Percentiles rank a stretch among this genome's conserved stretches.
Evolutionary conservation across 1,139 yeast genomes (phyloP).

Genomic region (Blastobotrys aristatus): DNA sequence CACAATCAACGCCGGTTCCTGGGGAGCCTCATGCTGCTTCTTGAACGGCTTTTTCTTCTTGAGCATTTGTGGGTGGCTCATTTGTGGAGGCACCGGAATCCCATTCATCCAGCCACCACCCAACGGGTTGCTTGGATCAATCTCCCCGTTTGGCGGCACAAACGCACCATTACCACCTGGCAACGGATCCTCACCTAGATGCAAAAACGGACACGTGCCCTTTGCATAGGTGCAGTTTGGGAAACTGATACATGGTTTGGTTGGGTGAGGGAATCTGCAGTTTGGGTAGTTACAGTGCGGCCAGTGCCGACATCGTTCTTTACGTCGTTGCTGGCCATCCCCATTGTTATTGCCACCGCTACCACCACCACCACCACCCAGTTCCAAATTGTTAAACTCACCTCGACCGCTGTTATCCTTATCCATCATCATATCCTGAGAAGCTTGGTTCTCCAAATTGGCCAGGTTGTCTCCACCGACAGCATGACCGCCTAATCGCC

Average conservation of each 20-base stretch:
- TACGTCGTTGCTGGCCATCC: background rate
- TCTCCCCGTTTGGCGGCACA: slow-evolving; percentile 8
- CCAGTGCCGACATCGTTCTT: slow-evolving; percentile 61
- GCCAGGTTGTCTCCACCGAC: slow-evolving; percentile 12
- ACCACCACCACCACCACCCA: slow-evolving; percentile 6
- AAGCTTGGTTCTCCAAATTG: slow-evolving; percentile 3
- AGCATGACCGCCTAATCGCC: slow-evolving; percentile 15
- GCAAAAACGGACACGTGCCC: slow-evolving; percentile 78
- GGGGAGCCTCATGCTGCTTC: slow-evolving; percentile 10
- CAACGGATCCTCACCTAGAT: slow-evolving; percentile 72
- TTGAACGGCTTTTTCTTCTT: slow-evolving; percentile 29
- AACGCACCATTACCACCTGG: slow-evolving; percentile 19
- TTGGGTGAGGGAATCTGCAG: slow-evolving; percentile 76
- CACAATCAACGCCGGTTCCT: slow-evolving; percentile 24
- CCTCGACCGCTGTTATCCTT: slow-evolving; percentile 12
- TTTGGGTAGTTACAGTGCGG: slow-evolving; percentile 66
- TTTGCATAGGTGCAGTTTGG: slow-evolving; percentile 77
- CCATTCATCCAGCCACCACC: slow-evolving; percentile 14
- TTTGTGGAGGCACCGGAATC: slow-evolving; percentile 14
- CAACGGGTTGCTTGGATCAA: slow-evolving; percentile 7
- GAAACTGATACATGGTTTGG: slow-evolving; percentile 65
- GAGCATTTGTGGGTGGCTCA: background rate
- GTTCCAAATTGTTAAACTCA: slow-evolving; percentile 12
- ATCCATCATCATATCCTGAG: slow-evolving; percentile 13
- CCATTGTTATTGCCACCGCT: background rate